Base-by-base conservation (phyloP, 192 early-diverging fungal genomes). In the Coemansia sp. region DNA sequence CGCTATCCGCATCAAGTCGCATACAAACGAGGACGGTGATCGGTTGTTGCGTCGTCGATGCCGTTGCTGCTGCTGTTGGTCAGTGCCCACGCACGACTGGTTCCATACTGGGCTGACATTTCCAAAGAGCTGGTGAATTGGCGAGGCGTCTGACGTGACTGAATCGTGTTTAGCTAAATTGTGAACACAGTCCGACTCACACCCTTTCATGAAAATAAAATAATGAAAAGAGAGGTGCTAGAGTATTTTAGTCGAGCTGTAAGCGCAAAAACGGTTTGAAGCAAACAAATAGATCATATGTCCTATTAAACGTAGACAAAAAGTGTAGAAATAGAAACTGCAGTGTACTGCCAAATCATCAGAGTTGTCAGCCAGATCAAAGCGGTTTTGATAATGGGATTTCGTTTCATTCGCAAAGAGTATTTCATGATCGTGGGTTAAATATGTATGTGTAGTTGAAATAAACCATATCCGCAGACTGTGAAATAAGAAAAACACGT, bases 101-200 rank as follows among this genome's bases (percentile, higher is more conserved):
- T 50, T 67, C 74, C 74, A 76, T 60, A 71, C 38, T 3, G 68
- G 74, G 1, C 5, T 52, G 17, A 57, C 61, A 23, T 26, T 63
- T n/a, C 57, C 28, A 55, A 71, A 71, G 10, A 70, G 36, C 10
- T 61, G 48, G 11, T 52, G 23, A 15, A 65, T 51, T 38, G 49
- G 59, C 4, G 59, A 53, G 26, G 51, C 44, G 11, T 49, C 7
- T 19, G 25, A 31, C 38, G 54, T 22, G 20, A 20, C 58, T 58
- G 55, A 56, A 31, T 59, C 56, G 15, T 42, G 56, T 21, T 69
- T 66, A 6, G 61, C 26, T 17, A 55, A 55, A 34, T 64, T 67
- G 64, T 76, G 74, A 40, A 63, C 69, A 57, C 74, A 76, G 22
- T 60, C 28, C 46, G 68, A 56, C 50, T 71, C 68, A 53, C 74